Conservation (phyloP, 805 yeast genomes). For the Spathaspora boniae region DNA sequence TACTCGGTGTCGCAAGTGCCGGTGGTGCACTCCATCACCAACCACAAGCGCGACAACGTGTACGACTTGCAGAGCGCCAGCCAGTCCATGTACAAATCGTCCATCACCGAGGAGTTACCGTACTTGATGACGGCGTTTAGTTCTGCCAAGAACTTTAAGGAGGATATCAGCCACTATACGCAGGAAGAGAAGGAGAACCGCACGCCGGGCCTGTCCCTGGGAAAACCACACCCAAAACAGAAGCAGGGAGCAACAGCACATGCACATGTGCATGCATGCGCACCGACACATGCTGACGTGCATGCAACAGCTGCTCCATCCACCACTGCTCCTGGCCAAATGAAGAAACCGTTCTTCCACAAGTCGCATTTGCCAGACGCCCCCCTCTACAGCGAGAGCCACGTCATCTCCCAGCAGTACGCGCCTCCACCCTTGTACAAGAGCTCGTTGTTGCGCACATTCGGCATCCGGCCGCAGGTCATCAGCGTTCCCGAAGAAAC, state of each 20-base stretch:
- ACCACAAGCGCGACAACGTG: conserved; percentile 5
- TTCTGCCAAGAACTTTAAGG: conserved; percentile 56
- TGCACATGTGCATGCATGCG: conserved; percentile 2
- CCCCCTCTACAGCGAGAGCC: conserved; percentile 33
- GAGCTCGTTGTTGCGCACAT: conserved; percentile 31
- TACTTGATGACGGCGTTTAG: conserved; percentile 63
- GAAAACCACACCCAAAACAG: conserved; percentile 1
- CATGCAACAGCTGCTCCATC: neutral
- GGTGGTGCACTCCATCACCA: conserved; percentile 39
- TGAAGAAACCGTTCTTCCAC: conserved; percentile 16
- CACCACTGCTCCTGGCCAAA: neutral
- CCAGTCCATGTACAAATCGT: conserved; percentile 38
- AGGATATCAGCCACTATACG: conserved; percentile 36
- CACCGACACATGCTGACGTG: neutral
- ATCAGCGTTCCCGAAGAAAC: conserved; percentile 21
- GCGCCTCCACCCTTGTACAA: conserved; percentile 31
- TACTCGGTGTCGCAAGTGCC: conserved; percentile 27
- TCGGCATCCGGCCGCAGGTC: conserved; percentile 42
- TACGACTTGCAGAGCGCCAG: conserved; percentile 4
- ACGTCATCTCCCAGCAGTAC: conserved; percentile 19
- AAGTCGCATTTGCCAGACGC: conserved; percentile 29
- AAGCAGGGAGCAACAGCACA: conserved; percentile 7
- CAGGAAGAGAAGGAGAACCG: conserved; percentile 15
- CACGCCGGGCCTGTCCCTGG: too few relatives aligned
- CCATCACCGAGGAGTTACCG: conserved; percentile 64